phyloP scores from a whole-genome alignment of 305 asterid species.

The Withania somnifera region DNA sequence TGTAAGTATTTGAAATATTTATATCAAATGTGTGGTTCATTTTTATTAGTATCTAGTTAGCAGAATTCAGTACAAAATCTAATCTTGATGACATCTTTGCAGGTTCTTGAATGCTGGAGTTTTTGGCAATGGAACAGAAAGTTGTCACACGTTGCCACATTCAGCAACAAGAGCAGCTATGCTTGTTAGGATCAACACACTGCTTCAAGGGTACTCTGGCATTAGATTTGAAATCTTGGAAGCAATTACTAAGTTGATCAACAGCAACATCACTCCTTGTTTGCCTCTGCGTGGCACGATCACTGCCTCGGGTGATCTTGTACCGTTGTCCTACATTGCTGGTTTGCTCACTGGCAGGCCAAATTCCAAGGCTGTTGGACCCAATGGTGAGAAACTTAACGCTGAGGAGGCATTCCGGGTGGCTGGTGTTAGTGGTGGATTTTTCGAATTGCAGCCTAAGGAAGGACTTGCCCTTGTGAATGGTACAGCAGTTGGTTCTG shows the following conservation, averaged over 20 bases:
- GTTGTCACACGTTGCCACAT: slow-evolving; percentile 53
- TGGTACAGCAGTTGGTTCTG: slow-evolving; percentile 90
- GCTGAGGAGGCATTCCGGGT: slow-evolving; percentile 56
- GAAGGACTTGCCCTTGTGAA: slow-evolving; percentile 83
- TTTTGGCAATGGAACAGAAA: slow-evolving; percentile 57
- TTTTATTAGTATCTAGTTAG: not conserved
- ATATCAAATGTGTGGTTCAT: no score
- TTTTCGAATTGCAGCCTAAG: slow-evolving; percentile 77
- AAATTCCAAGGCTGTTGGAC: slow-evolving; percentile 67
- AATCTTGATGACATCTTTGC: not conserved
- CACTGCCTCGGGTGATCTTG: slow-evolving; percentile 82
- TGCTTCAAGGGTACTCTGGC: slow-evolving; percentile 80
- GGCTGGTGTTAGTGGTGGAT: slow-evolving; percentile 46
- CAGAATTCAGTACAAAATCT: not conserved
- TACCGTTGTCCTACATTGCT: slow-evolving; percentile 77
- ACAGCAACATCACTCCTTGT: slow-evolving; percentile 59
- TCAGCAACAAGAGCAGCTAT: slow-evolving; percentile 75
- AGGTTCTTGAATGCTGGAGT: slow-evolving; percentile 81
- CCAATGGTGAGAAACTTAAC: slow-evolving; percentile 34
- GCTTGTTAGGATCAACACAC: slow-evolving; percentile 84
- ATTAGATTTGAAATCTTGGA: slow-evolving; percentile 77
- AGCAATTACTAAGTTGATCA: slow-evolving; percentile 59
- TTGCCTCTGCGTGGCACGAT: slow-evolving; percentile 86
- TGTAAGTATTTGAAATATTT: no score
- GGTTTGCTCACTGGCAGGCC: slow-evolving; percentile 75